phyloP scores from a whole-genome alignment of 2,329 filamentous ascomycete genomes.

The Gaeumannomyces sp. region DNA sequence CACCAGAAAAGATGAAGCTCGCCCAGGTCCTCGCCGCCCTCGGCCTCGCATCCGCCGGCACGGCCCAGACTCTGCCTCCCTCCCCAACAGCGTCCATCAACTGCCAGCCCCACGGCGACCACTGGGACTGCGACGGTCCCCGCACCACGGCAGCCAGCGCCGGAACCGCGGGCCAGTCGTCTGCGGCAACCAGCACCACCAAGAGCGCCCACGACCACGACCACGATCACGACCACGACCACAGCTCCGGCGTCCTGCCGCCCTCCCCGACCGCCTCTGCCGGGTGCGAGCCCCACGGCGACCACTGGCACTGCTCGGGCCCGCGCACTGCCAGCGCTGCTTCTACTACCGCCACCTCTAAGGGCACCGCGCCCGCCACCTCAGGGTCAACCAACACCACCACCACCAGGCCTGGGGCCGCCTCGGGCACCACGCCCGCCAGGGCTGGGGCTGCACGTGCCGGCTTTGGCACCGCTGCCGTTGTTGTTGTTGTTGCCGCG shows the following conservation, averaged over 20 bases:
- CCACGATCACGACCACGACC: neutral
- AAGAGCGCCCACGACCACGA: conserved; percentile 1
- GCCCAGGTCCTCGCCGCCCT: conserved; percentile 10
- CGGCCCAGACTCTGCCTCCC: conserved; percentile 16
- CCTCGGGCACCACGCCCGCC: neutral
- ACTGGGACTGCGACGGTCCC: conserved; percentile 25
- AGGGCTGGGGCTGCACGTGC: neutral
- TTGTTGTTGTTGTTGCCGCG: neutral
- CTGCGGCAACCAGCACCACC: neutral
- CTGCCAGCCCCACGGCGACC: conserved; percentile 33
- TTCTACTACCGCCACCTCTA: neutral
- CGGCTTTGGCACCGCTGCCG: conserved; percentile 2
- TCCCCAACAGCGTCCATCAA: conserved; percentile 29
- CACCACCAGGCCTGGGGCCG: neutral
- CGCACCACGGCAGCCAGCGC: conserved; percentile 5
- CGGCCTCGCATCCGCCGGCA: conserved; percentile 9
- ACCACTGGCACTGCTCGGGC: conserved; percentile 27
- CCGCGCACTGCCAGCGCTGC: conserved; percentile 6
- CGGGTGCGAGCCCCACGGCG: conserved; percentile 30
- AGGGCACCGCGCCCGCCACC: neutral
- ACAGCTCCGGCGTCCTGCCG: conserved; percentile 17
- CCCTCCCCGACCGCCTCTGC: conserved; percentile 28
- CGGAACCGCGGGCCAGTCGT: conserved; percentile 4
- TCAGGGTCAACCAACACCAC: neutral
- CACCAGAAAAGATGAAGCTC: conserved; percentile 10